Base-by-base conservation (phyloP, 257 asterid genomes). In the Voacanga thouarsii region DNA sequence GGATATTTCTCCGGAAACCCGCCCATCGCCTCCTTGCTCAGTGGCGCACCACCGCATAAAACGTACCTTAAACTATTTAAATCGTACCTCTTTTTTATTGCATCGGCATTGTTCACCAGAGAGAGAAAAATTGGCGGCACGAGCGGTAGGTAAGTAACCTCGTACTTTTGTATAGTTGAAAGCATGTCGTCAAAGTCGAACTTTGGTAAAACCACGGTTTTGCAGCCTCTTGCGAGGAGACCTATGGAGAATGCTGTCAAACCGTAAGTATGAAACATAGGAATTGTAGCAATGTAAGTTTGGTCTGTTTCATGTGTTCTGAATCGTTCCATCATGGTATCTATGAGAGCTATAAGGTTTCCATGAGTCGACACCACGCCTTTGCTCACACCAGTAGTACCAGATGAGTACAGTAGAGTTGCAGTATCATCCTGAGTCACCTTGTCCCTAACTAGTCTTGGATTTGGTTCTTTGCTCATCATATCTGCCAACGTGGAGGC, bases 321-420 rank as follows among this genome's bases (percentile, higher is more conserved):
- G 82, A 89, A 93, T 57, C 96, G 88, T 26, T 57, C 61, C 5
- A 83, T 83, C 2, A 88, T 73, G 0, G 89, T 90, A 55, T 93
- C 94, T 57, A 89, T 91, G 93, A 87, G 88, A 1, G 98, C 91
- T 24, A 93, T 91, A 8, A 91, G 45, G 82, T 90, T 93, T 21
- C 86, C 70, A 85, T 93, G 98, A 15, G 98, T 89, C 18, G 98
- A 91, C 12, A 91, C 86, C 7, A 93, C 98, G 72, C 97, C 98
- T 82, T 93, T 93, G 87, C 98, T 93, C 73, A 89, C 91, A 33
- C 98, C 98, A 75, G 98, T 93, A 0, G 98, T 93, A 75, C 98
- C 98, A 63, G 98, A 93, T n/a, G 97, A 91, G 82, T 91, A 93
- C 37, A 93, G 87, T 2, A 91, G 89, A 1, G 94, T 88, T 21